These are phyloP conservation scores for Tetradesmus lagerheimii DNA, from an alignment of 139 green algal species.

Conservation along the genomic window DNA sequence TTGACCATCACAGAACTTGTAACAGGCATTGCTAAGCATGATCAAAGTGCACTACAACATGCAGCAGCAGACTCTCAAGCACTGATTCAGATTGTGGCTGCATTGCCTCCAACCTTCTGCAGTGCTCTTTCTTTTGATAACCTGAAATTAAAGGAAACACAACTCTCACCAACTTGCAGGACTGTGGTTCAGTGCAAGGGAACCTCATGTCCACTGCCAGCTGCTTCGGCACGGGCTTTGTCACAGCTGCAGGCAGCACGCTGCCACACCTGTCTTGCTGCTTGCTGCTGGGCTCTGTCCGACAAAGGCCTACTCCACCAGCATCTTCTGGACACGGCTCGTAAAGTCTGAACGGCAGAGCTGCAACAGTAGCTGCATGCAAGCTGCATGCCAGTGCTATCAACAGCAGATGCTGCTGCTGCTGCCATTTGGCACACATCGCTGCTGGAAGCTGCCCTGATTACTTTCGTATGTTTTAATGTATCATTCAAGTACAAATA, in stretches of 20 bases:
- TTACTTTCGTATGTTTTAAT: no score
- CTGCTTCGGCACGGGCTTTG: slow-evolving; percentile 8
- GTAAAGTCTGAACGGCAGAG: not conserved
- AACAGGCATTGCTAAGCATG: no score
- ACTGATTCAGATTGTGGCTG: no score
- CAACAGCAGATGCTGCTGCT: not conserved
- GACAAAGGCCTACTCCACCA: not conserved
- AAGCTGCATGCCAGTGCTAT: not conserved
- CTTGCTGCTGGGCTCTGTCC: not conserved
- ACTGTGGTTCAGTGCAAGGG: not conserved
- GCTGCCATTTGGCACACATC: not conserved
- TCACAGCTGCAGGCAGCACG: not conserved
- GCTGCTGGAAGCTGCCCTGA: no score
- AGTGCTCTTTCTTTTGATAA: no score
- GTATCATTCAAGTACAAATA: no score
- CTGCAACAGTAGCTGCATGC: not conserved
- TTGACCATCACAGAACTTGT: no score
- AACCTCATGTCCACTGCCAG: slow-evolving; percentile 21
- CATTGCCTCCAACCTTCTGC: no score
- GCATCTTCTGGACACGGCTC: not conserved
- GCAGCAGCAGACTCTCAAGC: no score
- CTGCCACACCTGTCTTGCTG: not conserved
- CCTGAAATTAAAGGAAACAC: no score
- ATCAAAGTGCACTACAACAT: no score
- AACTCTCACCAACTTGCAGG: not conserved